phyloP scores from a whole-genome alignment of 495 filamentous ascomycete species.

The Pseudomonodictys pantanalensis region DNA sequence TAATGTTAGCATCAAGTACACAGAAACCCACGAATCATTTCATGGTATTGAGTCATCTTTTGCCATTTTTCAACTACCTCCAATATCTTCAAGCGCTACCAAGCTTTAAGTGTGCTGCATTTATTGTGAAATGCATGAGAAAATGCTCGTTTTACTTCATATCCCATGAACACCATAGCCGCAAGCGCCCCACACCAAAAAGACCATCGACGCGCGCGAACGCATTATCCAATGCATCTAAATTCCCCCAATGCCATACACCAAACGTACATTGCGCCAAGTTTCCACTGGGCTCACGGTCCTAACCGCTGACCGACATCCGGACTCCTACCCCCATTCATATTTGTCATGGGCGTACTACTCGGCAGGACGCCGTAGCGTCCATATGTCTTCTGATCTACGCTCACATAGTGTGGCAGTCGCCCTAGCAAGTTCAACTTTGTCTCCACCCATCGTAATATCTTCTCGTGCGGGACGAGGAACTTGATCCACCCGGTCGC shows the following conservation, averaged over 20 bases:
- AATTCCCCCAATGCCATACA: neutral
- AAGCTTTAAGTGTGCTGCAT: no score
- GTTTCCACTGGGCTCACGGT: no score
- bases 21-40: no score
- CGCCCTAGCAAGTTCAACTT: slow-evolving; percentile 79
- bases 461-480: slow-evolving; percentile 77
- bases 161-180: no score
- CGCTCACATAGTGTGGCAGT: slow-evolving; percentile 82
- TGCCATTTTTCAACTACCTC: no score
- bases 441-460: slow-evolving; percentile 76
- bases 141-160: no score
- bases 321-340: slow-evolving; percentile 16
- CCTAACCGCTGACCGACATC: slow-evolving; percentile 23
- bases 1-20: no score
- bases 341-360: slow-evolving; percentile 21
- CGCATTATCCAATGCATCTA: neutral
- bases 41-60: no score
- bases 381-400: slow-evolving; percentile 97
- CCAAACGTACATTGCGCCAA: neutral
- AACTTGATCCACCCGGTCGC: slow-evolving; percentile 81
- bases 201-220: neutral
- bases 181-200: no score
- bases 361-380: slow-evolving; percentile 83
- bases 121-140: no score
- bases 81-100: no score